These are phyloP conservation scores for Fusarium metavorans DNA, from an alignment of 2,329 filamentous ascomycete species.

Conservation along the genomic window DNA sequence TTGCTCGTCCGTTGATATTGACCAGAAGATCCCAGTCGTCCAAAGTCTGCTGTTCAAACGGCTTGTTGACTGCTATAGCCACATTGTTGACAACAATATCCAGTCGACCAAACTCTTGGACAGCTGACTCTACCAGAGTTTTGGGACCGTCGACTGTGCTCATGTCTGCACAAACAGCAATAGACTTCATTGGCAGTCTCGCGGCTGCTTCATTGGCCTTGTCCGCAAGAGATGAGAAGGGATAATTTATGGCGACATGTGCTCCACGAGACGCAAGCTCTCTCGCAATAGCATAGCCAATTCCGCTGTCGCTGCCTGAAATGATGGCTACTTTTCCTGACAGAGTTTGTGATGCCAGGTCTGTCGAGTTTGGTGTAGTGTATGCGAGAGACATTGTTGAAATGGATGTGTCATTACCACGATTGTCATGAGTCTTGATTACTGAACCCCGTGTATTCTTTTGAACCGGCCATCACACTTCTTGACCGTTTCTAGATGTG, in stretches of 20 bases:
- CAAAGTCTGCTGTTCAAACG: constrained; percentile 53
- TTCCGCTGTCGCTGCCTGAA: constrained; percentile 48
- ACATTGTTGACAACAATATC: constrained; percentile 55
- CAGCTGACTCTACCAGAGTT: constrained; percentile 50
- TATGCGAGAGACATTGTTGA: neutral
- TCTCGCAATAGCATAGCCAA: constrained; percentile 58
- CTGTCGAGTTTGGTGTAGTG: constrained; percentile 11
- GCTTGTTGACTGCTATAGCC: constrained; percentile 52
- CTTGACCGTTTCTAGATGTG: neutral
- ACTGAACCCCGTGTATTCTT: neutral
- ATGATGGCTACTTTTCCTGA: constrained; percentile 32
- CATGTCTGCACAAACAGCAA: constrained; percentile 58
- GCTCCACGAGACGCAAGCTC: constrained; percentile 60
- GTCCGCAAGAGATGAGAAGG: constrained; percentile 50
- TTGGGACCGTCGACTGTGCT: constrained; percentile 52
- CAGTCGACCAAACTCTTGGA: constrained; percentile 50
- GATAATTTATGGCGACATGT: constrained; percentile 62
- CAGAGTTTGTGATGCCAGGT: constrained; percentile 16
- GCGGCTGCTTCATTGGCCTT: constrained; percentile 35
- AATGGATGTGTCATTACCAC: neutral
- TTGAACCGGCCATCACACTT: neutral
- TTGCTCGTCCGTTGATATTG: constrained; percentile 56
- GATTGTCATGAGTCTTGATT: neutral
- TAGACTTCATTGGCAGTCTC: constrained; percentile 44
- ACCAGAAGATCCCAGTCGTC: constrained; percentile 55